Conservation (phyloP, 176 grass and related monocot species). For the Avena eriantha region DNA sequence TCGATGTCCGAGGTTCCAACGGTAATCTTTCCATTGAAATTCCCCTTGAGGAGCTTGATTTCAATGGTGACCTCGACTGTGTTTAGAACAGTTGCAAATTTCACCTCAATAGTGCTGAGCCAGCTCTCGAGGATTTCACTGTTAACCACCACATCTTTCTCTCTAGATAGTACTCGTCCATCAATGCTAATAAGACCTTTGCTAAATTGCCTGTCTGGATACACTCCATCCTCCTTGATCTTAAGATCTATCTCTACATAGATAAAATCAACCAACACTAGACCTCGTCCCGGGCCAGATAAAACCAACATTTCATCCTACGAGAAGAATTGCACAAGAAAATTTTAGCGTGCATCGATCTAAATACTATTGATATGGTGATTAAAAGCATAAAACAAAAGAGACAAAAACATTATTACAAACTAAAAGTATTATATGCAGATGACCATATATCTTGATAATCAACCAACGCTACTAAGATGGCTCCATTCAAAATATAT, state of each 20-base stretch:
- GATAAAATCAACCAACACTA: neutral
- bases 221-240: neutral
- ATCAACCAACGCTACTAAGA: neutral
- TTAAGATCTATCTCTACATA: conserved; percentile 12
- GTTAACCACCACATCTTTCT: neutral
- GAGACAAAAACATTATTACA: neutral
- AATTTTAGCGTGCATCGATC: neutral
- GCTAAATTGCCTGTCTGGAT: neutral
- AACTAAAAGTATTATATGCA: too few species aligned
- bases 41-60: neutral
- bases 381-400: neutral
- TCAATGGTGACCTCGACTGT: neutral
- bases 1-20: neutral
- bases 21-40: neutral
- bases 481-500: neutral
- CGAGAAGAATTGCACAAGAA: neutral
- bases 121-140: neutral
- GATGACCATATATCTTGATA: neutral
- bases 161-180: neutral
- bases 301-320: neutral
- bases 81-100: neutral
- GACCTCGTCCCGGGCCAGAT: neutral
- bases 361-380: neutral
- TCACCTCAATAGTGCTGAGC: neutral
- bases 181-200: neutral